Evolutionary conservation across 345 rosid species (phyloP).

Genomic region (Zanthoxylum bungeanum): DNA sequence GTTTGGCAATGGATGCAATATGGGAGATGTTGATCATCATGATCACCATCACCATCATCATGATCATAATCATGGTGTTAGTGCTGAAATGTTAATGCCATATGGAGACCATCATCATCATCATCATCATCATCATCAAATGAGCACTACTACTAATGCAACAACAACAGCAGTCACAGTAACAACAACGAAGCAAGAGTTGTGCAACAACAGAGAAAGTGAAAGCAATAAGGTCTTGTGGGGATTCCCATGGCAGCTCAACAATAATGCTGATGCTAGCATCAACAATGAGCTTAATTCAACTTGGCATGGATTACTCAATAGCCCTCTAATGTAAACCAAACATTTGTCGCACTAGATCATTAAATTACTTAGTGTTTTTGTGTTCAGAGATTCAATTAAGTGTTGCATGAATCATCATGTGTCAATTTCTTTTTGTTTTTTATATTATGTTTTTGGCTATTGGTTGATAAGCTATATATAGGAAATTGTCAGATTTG

Average conservation of each 20-base stretch:
- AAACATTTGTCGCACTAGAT: neutral
- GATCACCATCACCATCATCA: neutral
- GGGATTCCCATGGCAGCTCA: constrained; percentile 82
- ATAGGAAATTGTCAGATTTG: constrained; percentile 19
- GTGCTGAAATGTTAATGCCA: constrained; percentile 34
- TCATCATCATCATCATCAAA: constrained; percentile 9
- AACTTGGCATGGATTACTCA: constrained; percentile 53
- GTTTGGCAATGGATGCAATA: constrained; percentile 37
- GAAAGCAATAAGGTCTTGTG: constrained; percentile 38
- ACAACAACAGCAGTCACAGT: constrained; percentile 41
- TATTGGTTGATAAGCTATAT: constrained; percentile 21
- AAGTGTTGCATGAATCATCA: constrained; percentile 11
- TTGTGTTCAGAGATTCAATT: constrained; percentile 21
- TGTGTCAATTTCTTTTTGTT: neutral
- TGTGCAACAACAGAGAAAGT: constrained; percentile 32
- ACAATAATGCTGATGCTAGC: constrained; percentile 37
- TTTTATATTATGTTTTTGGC: neutral
- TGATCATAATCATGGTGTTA: constrained; percentile 14
- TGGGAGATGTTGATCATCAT: constrained; percentile 25
- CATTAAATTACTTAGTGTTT: neutral
- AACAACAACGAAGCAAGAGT: constrained; percentile 64
- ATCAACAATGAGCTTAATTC: constrained; percentile 41
- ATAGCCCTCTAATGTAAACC: constrained; percentile 49
- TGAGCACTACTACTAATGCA: constrained; percentile 19
- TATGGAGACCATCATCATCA: constrained; percentile 38